A percentile compares a stretch with the other conserved stretches of the same genome.
Conservation (phyloP, 108 stramenopile species). For the Cyclotella distinguenda region DNA sequence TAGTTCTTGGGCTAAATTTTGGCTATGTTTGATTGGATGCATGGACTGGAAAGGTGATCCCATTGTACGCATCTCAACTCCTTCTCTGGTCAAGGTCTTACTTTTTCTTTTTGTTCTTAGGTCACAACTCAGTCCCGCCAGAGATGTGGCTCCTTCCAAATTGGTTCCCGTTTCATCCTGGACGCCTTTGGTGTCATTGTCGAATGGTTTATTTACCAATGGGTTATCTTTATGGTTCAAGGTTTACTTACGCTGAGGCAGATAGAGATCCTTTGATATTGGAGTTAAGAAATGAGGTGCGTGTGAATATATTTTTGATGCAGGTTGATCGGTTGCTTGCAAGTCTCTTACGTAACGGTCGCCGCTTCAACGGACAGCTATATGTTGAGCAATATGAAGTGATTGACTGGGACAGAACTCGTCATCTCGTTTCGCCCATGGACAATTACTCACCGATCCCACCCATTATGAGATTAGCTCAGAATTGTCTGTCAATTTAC, state of each 20-base stretch:
- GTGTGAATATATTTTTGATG: neutral
- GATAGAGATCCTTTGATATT: conserved; percentile 72
- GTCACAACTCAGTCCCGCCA: conserved; percentile 92
- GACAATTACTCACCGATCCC: conserved; percentile 96
- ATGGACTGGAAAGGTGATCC: conserved; percentile 86
- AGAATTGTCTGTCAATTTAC: conserved; percentile 81
- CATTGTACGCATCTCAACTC: neutral
- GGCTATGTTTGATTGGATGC: conserved; percentile 92
- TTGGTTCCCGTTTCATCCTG: conserved; percentile 98
- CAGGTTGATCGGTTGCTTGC: neutral
- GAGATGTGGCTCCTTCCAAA: conserved; percentile 99
- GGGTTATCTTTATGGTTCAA: conserved; percentile 90
- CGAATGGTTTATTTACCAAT: conserved; percentile 99
- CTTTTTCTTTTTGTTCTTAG: neutral
- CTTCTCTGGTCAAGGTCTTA: neutral
- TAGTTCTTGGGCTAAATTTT: conserved; percentile 97
- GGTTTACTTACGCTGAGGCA: conserved; percentile 75
- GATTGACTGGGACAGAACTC: conserved; percentile 84
- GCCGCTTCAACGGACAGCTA: conserved; percentile 31
- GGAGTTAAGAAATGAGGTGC: conserved; percentile 66
- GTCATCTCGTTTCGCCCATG: conserved; percentile 84
- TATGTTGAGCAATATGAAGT: conserved; percentile 70
- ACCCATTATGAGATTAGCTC: conserved; percentile 80
- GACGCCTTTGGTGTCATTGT: conserved; percentile 97
- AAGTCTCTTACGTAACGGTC: neutral